Conservation (phyloP, 495 filamentous ascomycete species). For the Penicillium dipodomyicola region DNA sequence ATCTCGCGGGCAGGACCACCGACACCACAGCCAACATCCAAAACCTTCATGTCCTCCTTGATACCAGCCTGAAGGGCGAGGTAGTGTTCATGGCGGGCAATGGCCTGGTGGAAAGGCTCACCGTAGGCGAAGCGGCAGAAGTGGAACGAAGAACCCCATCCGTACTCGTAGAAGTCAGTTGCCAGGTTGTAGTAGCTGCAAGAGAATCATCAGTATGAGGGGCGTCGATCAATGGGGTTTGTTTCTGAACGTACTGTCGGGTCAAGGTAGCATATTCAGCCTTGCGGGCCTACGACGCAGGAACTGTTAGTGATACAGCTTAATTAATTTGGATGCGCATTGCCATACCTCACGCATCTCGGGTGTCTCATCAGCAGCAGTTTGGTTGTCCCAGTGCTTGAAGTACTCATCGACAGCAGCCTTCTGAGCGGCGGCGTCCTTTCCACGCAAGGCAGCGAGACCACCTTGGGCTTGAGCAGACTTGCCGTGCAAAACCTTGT, state of each 20-base stretch:
- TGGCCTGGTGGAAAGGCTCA: conserved; percentile 87
- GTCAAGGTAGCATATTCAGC: conserved; percentile 94
- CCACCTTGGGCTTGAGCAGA: conserved; percentile 69
- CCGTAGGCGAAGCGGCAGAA: conserved; percentile 94
- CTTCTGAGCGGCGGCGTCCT: conserved; percentile 79
- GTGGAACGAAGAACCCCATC: conserved; percentile 94
- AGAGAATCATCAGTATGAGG: conserved; percentile 21
- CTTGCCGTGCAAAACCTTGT: conserved; percentile 86
- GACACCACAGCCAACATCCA: conserved; percentile 97
- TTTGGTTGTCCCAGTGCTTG: conserved; percentile 99
- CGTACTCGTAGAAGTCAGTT: conserved; percentile 96
- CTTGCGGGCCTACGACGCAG: conserved; percentile 61
- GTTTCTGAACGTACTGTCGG: conserved; percentile 66
- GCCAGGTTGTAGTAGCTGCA: conserved; percentile 94
- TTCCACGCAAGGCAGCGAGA: conserved; percentile 79
- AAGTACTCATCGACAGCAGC: conserved; percentile 96
- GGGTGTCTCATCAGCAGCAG: conserved; percentile 72
- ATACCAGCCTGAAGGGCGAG: conserved; percentile 88
- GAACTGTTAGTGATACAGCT: conserved; percentile 5
- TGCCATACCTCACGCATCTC: conserved; percentile 68
- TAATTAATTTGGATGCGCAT: background rate
- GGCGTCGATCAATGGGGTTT: conserved; percentile 1
- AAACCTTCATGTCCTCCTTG: conserved; percentile 79
- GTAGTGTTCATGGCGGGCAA: conserved; percentile 98
- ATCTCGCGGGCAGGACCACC: conserved; percentile 98